Evolutionary conservation across 2,329 filamentous ascomycete species (phyloP).

Genomic region (Microcyclospora pomicola): DNA sequence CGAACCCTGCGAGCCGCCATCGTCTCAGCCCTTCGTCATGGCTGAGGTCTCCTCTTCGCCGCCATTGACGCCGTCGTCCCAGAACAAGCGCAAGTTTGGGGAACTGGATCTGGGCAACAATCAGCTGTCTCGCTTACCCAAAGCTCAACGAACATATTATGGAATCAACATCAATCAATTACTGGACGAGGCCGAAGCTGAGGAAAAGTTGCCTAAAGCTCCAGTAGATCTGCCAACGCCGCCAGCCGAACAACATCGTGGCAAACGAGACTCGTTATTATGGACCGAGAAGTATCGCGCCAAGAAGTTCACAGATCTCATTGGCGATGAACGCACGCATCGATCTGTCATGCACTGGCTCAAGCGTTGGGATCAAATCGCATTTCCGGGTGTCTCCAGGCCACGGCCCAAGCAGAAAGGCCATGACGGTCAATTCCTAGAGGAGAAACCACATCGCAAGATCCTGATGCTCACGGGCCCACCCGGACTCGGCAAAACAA

Average conservation of each 20-base stretch:
- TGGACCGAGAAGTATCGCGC: constrained; percentile 99
- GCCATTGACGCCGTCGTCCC: constrained; percentile 35
- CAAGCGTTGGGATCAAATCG: constrained; percentile 83
- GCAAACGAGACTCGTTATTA: constrained; percentile 41
- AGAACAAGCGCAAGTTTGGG: constrained; percentile 18
- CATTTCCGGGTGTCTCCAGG: constrained; percentile 66
- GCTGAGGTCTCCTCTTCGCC: constrained; percentile 41
- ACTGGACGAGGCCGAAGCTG: constrained; percentile 54
- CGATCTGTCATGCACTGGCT: constrained; percentile 82
- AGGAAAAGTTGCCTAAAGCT: constrained; percentile 32
- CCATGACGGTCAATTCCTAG: constrained; percentile 30
- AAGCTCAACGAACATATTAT: constrained; percentile 67
- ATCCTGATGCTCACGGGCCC: constrained; percentile 83
- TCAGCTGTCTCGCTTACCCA: constrained; percentile 33
- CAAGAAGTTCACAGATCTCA: constrained; percentile 77
- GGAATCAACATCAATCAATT: constrained; percentile 83
- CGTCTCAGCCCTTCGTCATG: constrained; percentile 46
- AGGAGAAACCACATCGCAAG: constrained; percentile 67
- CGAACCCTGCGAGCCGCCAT: constrained; percentile 23
- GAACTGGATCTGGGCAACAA: constrained; percentile 18
- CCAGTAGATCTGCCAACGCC: constrained; percentile 19
- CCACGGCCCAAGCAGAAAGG: constrained; percentile 38
- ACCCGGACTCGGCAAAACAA: constrained; percentile 90
- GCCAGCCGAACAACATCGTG: constrained; percentile 25
- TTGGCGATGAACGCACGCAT: constrained; percentile 90